Base-by-base conservation (phyloP, 352 stramenopile genomes). In the Blastocystis sp. region DNA sequence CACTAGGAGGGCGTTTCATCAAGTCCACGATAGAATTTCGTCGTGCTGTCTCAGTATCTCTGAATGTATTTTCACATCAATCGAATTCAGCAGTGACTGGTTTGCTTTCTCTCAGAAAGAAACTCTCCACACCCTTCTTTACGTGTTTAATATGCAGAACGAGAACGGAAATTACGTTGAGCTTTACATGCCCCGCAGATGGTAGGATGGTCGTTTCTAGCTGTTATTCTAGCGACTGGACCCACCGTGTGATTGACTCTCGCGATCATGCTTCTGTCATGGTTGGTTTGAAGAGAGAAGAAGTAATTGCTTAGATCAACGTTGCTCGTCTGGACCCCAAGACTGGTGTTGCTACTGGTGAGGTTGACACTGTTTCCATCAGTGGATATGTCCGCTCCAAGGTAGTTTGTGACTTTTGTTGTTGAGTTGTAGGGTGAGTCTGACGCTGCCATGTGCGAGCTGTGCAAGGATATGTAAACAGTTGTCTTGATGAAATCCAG, bases 141-240 rank as follows among this genome's bases (percentile, higher is more conserved):
- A 54, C 51, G 2, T 24, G 12, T n/a, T 24, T 49, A 83, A 65
- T 42, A 83, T 83, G 71, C 71, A 83, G 51, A 83, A 83, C 71
- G 71, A 83, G 19, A 83, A 42, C 24, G 71, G 71, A 83, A 51
- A 83, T 21, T 65, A 61, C 54, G 71, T 83, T 65, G 71, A 83
- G 29, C 71, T 83, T 24, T 83, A 83, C 71, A 61, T 83, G 29
- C 71, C 71, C 51, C 71, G 71, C 71, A 83, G 71, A 83, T 83
- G 71, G 71, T 83, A 52, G 43, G n/a, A 19, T 14, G 46, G 27
- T 16, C 19, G 39, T 16, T 51, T 37, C 27, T 21, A 4, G n/a
- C 14, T 29, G n/a, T 52, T 46, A 29, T 43, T 42, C 21, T 66
- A 83, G 71, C 71, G 71, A 83, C 32, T 83, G 71, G 71, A 83